phyloP scores from a whole-genome alignment of 108 stramenopile genomes.

The Aurantiochytrium sp. region DNA sequence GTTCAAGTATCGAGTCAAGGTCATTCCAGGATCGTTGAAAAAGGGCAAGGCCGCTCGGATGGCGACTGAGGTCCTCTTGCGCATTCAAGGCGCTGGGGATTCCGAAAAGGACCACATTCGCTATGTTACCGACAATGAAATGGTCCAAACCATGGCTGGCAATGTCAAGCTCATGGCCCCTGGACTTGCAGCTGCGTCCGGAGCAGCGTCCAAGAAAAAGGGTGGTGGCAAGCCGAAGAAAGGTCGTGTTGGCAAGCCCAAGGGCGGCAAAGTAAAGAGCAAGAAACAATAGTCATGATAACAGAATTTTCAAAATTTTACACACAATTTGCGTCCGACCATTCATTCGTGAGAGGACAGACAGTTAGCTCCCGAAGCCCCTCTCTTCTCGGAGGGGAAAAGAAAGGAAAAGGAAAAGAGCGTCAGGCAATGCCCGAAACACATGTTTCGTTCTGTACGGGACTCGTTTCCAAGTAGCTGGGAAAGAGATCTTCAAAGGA shows the following conservation, averaged over 20 bases:
- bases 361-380: too few species aligned
- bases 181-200: neutral
- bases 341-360: too few species aligned
- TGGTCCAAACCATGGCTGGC: slow-evolving; percentile 40
- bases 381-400: too few species aligned
- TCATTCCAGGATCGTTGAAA: slow-evolving; percentile 46
- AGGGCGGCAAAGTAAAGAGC: neutral
- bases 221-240: neutral
- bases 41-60: slow-evolving; percentile 46
- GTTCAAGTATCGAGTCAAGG: slow-evolving; percentile 36
- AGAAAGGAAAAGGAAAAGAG: neutral
- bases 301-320: too few species aligned
- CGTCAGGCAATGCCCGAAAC: neutral
- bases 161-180: neutral
- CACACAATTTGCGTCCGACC: too few species aligned
- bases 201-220: neutral
- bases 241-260: neutral
- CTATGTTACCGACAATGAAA: slow-evolving; percentile 37
- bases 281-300: neutral
- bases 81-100: neutral
- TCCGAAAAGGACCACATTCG: slow-evolving; percentile 34
- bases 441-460: neutral
- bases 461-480: neutral
- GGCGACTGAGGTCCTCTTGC: slow-evolving; percentile 34
- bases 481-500: neutral